These are phyloP conservation scores for Avicennia marina DNA, from an alignment of 257 asterid species.

Conservation along the genomic window DNA sequence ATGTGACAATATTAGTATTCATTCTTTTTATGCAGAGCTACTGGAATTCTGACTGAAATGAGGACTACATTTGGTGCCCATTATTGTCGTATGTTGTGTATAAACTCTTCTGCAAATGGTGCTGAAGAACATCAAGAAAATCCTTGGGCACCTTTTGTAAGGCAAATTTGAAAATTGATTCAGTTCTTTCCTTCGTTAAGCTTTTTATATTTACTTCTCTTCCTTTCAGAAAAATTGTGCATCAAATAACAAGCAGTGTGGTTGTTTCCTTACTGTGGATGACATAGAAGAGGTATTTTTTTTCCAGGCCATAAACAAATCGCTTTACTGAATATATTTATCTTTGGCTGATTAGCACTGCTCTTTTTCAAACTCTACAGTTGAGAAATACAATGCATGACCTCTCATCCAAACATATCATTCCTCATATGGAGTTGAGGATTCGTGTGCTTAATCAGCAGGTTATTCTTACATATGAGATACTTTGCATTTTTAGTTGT, in stretches of 20 bases:
- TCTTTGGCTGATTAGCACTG: slow-evolving; percentile 15
- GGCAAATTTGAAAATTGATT: slow-evolving; percentile 23
- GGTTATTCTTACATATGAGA: slow-evolving; percentile 35
- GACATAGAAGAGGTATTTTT: slow-evolving; percentile 85
- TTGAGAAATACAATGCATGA: slow-evolving; percentile 72
- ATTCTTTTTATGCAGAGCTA: slow-evolving; percentile 51
- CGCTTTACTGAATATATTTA: slow-evolving; percentile 18
- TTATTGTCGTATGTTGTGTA: slow-evolving; percentile 75
- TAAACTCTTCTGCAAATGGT: slow-evolving; percentile 71
- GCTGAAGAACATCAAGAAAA: slow-evolving; percentile 49
- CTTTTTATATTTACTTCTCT: slow-evolving; percentile 17
- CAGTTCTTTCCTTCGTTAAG: slow-evolving; percentile 13
- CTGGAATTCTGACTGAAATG: slow-evolving; percentile 71
- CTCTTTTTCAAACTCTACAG: too few species aligned
- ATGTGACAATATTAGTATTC: slow-evolving; percentile 11
- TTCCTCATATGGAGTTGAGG: slow-evolving; percentile 94
- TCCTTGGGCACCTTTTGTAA: slow-evolving; percentile 76
- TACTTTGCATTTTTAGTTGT: slow-evolving; percentile 7
- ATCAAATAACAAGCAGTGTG: slow-evolving; percentile 43
- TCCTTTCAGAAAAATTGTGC: slow-evolving; percentile 48
- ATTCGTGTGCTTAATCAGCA: slow-evolving; percentile 87
- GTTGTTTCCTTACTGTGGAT: slow-evolving; percentile 66
- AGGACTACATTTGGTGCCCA: slow-evolving; percentile 77
- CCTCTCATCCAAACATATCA: slow-evolving; percentile 80
- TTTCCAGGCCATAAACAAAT: slow-evolving; percentile 11